phyloP scores from a whole-genome alignment of 768 basidiomycete genomes.

The Mycena kentingensis region DNA sequence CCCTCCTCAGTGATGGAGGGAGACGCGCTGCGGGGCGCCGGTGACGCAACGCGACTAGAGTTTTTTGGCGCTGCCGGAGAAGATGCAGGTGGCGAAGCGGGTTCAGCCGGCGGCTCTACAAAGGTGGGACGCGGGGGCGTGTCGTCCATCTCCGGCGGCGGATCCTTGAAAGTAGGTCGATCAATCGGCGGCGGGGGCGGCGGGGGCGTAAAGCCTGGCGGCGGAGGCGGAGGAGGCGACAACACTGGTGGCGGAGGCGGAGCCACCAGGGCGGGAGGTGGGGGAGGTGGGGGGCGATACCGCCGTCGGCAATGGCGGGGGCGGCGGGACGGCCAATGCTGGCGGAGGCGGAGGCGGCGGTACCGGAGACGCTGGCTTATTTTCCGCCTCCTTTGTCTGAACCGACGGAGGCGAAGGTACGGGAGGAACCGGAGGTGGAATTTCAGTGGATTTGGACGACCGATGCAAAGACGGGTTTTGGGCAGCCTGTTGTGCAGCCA shows the following conservation, averaged over 20 bases:
- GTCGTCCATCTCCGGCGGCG: conserved; percentile 58
- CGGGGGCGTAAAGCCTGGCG: conserved; percentile 10
- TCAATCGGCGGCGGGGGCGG: not conserved
- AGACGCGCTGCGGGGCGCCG: conserved; percentile 47
- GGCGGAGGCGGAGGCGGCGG: conserved; percentile 27
- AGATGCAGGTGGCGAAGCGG: conserved; percentile 35
- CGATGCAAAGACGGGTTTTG: conserved; percentile 50
- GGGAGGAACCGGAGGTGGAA: conserved; percentile 26
- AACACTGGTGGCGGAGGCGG: conserved; percentile 18
- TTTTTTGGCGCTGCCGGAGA: conserved; percentile 38
- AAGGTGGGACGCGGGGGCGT: conserved; percentile 44
- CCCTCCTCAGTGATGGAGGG: conserved; percentile 35
- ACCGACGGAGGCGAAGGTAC: conserved; percentile 18
- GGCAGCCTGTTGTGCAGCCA: conserved; percentile 68
- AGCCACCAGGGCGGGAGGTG: too few relatives aligned
- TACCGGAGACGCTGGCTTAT: conserved; percentile 31
- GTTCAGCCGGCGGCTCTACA: conserved; percentile 39
- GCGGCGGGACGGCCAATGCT: conserved; percentile 24
- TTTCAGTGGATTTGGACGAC: conserved; percentile 36
- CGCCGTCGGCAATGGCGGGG: conserved; percentile 22
- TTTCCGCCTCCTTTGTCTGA: too few relatives aligned
- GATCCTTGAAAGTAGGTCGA: conserved; percentile 57
- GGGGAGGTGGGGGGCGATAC: too few relatives aligned
- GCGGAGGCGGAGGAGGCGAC: conserved; percentile 35
- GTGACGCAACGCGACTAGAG: conserved; percentile 39